phyloP scores from a whole-genome alignment of 371 early-diverging fungal species.

The Saksenaea oblongispora region DNA sequence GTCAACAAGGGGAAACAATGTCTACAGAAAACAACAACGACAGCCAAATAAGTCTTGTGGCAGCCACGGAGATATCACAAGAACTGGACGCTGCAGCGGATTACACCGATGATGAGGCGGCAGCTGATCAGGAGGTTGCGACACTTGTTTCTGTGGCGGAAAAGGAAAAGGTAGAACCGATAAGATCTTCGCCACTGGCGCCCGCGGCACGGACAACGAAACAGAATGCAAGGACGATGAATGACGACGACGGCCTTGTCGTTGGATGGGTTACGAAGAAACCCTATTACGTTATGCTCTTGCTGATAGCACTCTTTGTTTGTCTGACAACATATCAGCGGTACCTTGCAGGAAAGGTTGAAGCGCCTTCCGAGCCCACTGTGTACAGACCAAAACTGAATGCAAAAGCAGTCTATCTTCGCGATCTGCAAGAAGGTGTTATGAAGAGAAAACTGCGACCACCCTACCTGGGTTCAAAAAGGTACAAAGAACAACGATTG shows the following conservation, averaged over 20 bases:
- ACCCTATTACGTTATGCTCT: neutral
- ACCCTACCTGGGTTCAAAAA: constrained; percentile 21
- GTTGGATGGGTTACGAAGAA: neutral
- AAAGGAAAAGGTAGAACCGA: neutral
- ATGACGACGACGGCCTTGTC: neutral
- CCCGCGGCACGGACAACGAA: neutral
- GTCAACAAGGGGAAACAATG: neutral
- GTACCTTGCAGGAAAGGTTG: too few species aligned
- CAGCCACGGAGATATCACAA: neutral
- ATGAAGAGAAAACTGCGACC: constrained; percentile 12
- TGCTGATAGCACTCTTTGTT: neutral
- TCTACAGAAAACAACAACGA: neutral
- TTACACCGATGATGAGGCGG: neutral
- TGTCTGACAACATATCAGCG: neutral
- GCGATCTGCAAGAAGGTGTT: constrained; percentile 47
- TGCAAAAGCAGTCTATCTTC: constrained; percentile 46
- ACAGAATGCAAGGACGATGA: neutral
- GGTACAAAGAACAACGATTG: constrained; percentile 8
- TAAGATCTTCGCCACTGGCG: neutral
- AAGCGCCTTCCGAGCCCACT: neutral
- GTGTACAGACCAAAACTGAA: neutral
- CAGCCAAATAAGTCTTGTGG: neutral
- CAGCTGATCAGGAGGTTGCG: neutral
- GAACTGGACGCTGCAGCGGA: neutral
- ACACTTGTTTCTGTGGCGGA: neutral